phyloP scores from a whole-genome alignment of 2,329 filamentous ascomycete genomes.

The Pseudodiploospora longispora region DNA sequence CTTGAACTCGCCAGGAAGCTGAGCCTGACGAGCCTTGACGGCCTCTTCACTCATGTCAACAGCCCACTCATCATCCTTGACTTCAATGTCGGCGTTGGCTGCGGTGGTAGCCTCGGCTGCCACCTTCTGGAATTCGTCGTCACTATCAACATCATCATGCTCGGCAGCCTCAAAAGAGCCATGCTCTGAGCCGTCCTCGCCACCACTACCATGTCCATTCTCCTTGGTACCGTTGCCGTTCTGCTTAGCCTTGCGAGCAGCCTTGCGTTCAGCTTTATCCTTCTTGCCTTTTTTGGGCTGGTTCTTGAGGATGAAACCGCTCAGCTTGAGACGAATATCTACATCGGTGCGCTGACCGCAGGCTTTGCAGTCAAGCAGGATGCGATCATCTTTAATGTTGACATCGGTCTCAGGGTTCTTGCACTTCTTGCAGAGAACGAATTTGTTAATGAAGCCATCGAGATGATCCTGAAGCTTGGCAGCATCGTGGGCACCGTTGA shows the following conservation, averaged over 20 bases:
- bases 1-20: constrained; percentile 92
- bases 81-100: constrained; percentile 45
- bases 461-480: constrained; percentile 95
- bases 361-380: constrained; percentile 95
- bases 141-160: constrained; percentile 64
- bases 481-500: constrained; percentile 96
- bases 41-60: constrained; percentile 95
- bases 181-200: constrained; percentile 44
- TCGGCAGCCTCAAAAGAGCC: constrained; percentile 43
- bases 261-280: constrained; percentile 88
- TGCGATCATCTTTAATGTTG: constrained; percentile 86
- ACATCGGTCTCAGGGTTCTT: constrained; percentile 99
- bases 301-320: constrained; percentile 95
- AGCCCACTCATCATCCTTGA: constrained; percentile 87
- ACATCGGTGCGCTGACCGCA: constrained; percentile 91
- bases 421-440: constrained; percentile 99
- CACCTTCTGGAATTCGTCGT: constrained; percentile 86
- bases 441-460: constrained; percentile 96
- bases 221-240: constrained; percentile 51
- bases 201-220: constrained; percentile 51
- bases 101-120: constrained; percentile 53
- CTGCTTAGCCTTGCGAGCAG: constrained; percentile 83
- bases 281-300: constrained; percentile 92
- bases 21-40: constrained; percentile 86
- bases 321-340: constrained; percentile 89